Evolutionary conservation across 2,329 filamentous ascomycete genomes (phyloP), one percentile per base, ranked within the genome.

Genomic region (Pseudopyricularia javanii): DNA sequence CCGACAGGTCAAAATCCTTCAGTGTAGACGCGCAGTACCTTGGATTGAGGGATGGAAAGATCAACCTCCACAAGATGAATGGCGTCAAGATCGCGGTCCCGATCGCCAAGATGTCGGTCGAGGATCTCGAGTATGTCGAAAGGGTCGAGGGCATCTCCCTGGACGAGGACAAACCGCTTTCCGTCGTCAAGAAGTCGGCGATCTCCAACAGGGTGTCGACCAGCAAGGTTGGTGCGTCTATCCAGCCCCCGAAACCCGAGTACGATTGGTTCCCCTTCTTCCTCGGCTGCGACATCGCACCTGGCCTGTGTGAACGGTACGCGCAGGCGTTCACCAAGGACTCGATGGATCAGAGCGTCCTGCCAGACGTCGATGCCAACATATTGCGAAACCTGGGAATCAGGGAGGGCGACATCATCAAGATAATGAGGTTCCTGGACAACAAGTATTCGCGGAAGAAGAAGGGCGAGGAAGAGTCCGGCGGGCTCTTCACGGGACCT

Each of bases 251-350:
- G 28, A 85, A 83, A 66, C 75, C 86, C 1, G 85, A 93, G 49
- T 95, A 97, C 65, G 93, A 98, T 66, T 98, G 93, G 93, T 98
- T 98, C 63, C 90, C 96, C 64, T 97, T 98, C 72, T 98, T 98
- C 75, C 73, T 98, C 40, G 83, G 84, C 57, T 94, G 90, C 65
- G 91, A 95, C 48, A 89, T 97, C 60, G 86, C 90, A 47, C 88
- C 91, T 49, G 88, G 94, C 54, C 83, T 95, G 47, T 98, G 93
- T 68, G 91, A 97, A 69, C 81, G 93, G 53, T 98, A 98, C 64
- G 85, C 91, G 1, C 87, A 90, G 63, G 88, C 89, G 2, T 98
- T 98, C 64, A 68, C 80, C 49, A 85, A 85, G 63, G 93, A 98
- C 64, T 93, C 91, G 24, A 97, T 98, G 89, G 91, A 95, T 58